Conservation (phyloP, 2,329 filamentous ascomycete genomes). For the Botrytis elliptica region DNA sequence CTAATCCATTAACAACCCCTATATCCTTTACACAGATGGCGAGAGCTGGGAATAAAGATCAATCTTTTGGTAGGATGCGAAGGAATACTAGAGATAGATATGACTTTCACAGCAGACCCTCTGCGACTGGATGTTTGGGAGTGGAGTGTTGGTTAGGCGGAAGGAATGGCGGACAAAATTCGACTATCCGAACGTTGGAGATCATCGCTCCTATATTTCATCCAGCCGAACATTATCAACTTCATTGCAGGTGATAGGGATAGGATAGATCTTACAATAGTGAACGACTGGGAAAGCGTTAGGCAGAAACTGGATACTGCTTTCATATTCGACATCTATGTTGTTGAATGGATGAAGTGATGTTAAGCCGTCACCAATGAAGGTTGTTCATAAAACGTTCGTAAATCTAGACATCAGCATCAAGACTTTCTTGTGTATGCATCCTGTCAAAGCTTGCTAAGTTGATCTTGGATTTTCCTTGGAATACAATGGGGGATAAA, state of each 20-base stretch:
- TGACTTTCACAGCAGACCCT: rapidly evolving
- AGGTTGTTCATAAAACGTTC: background rate
- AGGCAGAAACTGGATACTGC: background rate
- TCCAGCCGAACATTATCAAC: background rate
- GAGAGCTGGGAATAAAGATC: background rate
- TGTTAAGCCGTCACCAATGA: background rate
- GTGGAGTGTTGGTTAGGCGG: background rate
- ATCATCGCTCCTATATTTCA: background rate
- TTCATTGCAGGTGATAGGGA: background rate
- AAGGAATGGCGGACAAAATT: background rate
- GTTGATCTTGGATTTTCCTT: background rate
- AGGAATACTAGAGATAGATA: background rate
- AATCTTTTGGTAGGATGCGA: background rate
- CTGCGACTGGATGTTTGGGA: background rate
- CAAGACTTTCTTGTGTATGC: rapidly evolving
- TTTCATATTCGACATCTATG: background rate
- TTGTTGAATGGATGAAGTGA: background rate
- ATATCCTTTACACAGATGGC: background rate
- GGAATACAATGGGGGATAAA: background rate
- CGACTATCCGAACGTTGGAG: background rate
- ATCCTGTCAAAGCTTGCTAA: background rate
- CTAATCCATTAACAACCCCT: background rate
- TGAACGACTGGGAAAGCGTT: background rate
- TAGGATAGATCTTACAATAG: background rate
- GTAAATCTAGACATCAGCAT: background rate